Conservation (phyloP, 495 filamentous ascomycete species). For the Penicillium paradoxum region DNA sequence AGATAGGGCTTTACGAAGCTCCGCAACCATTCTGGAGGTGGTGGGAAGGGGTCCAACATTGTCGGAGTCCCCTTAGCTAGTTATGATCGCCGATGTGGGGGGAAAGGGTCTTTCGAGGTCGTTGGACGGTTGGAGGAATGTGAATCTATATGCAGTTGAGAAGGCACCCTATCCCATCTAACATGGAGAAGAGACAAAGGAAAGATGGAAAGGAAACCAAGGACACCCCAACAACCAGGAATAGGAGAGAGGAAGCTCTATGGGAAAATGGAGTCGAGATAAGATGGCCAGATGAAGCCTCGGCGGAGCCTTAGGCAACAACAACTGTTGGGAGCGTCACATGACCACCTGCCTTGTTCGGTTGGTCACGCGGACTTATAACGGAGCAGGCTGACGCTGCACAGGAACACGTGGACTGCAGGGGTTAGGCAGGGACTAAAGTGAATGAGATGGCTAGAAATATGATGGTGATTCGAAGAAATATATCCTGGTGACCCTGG, state of each 20-base stretch:
- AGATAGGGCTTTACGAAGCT: conserved; percentile 41
- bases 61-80: conserved; percentile 17
- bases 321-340: conserved; percentile 15
- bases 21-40: conserved; percentile 41
- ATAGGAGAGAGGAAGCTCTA: conserved; percentile 8
- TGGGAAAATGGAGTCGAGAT: conserved; percentile 10
- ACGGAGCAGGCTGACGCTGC: too few species aligned
- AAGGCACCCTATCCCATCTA: conserved; percentile 8
- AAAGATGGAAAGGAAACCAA: background rate
- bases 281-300: conserved; percentile 10
- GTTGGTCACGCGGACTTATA: too few species aligned
- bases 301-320: conserved; percentile 20
- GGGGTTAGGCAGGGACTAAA: too few species aligned
- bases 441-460: too few species aligned
- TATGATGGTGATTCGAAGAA: background rate
- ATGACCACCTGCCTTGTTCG: background rate
- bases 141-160: conserved; percentile 10
- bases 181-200: conserved; percentile 1
- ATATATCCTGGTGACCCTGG: background rate
- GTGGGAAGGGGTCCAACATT: conserved; percentile 49
- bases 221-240: background rate
- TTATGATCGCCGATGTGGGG: conserved; percentile 19
- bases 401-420: too few species aligned
- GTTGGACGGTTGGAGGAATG: conserved; percentile 3
- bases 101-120: conserved; percentile 6